These are phyloP conservation scores for Clavispora carvajalis DNA, from an alignment of 805 yeast genomes.

Conservation along the genomic window DNA sequence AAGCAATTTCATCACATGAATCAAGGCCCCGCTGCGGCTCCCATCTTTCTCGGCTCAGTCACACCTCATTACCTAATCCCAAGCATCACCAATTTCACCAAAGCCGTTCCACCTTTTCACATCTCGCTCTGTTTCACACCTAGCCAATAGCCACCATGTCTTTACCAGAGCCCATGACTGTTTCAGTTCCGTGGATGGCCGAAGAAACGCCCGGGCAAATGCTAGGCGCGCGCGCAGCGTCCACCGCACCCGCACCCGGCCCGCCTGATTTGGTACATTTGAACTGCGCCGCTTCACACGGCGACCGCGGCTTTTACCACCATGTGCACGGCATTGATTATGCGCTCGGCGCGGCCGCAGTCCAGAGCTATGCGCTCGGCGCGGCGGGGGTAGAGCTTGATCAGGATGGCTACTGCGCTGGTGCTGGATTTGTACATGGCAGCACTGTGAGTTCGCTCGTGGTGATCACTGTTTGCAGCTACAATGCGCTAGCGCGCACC, in stretches of 20 bases:
- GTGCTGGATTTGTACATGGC: conserved; percentile 4
- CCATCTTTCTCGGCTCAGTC: too few relatives aligned
- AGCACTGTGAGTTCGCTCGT: conserved; percentile 21
- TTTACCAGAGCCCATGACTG: not conserved
- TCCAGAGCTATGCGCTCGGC: conserved; percentile 26
- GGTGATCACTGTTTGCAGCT: conserved; percentile 56
- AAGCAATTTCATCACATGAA: too few relatives aligned
- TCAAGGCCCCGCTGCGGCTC: too few relatives aligned
- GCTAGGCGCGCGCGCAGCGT: conserved; percentile 21
- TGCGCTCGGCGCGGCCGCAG: conserved; percentile 15
- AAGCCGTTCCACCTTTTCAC: too few relatives aligned
- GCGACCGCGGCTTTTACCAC: conserved; percentile 37
- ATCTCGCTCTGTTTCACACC: not conserved
- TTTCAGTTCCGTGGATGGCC: conserved; percentile 21
- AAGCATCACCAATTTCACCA: too few relatives aligned
- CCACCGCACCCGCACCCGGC: conserved; percentile 18
- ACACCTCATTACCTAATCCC: too few relatives aligned
- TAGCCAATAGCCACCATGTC: not conserved
- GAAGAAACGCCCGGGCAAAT: conserved; percentile 27
- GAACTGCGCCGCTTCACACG: conserved; percentile 21
- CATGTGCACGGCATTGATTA: conserved; percentile 31
- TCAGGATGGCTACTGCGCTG: conserved; percentile 11
- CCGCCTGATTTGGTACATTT: conserved; percentile 37
- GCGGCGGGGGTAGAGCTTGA: conserved; percentile 22
- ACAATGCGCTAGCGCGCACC: conserved; percentile 65